A percentile compares a stretch with the other conserved stretches of the same genome.
Conservation (phyloP, 805 yeast genomes). For the Saccharomycopsis oosterbeekiorum region DNA sequence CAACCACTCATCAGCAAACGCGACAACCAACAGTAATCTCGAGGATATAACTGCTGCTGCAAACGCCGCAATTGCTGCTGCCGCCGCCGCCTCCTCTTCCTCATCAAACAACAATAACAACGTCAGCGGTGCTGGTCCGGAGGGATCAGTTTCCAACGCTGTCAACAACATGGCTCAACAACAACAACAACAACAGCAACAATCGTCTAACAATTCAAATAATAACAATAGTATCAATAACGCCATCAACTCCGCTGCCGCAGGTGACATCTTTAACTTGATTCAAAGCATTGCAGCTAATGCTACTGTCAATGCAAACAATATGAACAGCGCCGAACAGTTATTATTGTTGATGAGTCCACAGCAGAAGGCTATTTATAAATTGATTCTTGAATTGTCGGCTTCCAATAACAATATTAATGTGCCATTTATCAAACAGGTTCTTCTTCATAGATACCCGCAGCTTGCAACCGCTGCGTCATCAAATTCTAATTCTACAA, state of each 20-base stretch:
- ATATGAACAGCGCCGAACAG: not conserved
- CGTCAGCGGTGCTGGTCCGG: not conserved
- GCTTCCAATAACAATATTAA: not conserved
- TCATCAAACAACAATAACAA: slow-evolving; percentile 2
- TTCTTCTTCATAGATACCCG: not conserved
- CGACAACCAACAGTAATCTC: not conserved
- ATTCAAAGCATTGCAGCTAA: slow-evolving; percentile 2
- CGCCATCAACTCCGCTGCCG: not conserved
- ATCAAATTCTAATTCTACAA: not conserved
- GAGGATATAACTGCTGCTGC: slow-evolving; percentile 1
- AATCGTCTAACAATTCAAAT: not conserved
- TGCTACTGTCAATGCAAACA: not conserved
- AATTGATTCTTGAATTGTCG: not conserved
- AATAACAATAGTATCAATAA: not conserved
- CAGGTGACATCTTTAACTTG: not conserved
- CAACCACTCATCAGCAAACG: not conserved
- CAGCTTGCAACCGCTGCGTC: not conserved
- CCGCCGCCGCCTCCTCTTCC: slow-evolving; percentile 4
- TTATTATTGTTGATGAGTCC: not conserved
- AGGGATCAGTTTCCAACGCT: not conserved
- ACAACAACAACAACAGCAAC: slow-evolving; percentile 1
- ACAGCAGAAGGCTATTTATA: not conserved
- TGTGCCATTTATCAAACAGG: not conserved
- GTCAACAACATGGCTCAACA: not conserved
- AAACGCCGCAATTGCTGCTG: slow-evolving; percentile 7